Evolutionary conservation across 441 rosid species (phyloP).

Genomic region (Erodium moschatum): DNA sequence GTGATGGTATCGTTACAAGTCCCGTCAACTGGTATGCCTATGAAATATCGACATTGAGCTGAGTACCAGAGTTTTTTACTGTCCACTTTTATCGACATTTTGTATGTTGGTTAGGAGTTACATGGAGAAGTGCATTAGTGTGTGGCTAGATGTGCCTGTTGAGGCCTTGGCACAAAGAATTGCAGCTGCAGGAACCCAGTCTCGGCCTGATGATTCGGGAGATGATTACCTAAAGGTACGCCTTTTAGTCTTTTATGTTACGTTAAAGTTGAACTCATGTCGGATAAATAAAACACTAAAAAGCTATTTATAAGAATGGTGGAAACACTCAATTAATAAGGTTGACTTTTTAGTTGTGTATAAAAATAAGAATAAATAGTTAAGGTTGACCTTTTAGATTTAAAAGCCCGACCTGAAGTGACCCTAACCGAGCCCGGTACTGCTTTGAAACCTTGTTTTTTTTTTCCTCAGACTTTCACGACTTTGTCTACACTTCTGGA

Average conservation of each 20-base stretch:
- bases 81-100: no score
- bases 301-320: no score
- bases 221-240: conserved; percentile 60
- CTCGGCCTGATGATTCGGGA: conserved; percentile 67
- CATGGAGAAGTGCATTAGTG: conserved; percentile 69
- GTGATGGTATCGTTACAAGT: conserved; percentile 72
- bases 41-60: neutral
- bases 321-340: no score
- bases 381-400: no score
- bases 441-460: neutral
- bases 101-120: conserved; percentile 39
- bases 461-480: neutral
- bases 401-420: no score
- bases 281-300: no score
- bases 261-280: no score
- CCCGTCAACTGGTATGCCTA: conserved; percentile 61
- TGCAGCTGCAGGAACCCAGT: conserved; percentile 67
- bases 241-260: neutral
- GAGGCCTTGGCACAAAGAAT: conserved; percentile 82
- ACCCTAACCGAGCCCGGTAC: no score
- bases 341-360: no score
- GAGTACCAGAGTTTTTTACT: neutral
- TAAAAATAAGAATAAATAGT: no score
- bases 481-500: neutral
- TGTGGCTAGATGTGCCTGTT: conserved; percentile 89